phyloP scores from a whole-genome alignment of 2,329 filamentous ascomycete species.

The Aspergillus sp. region DNA sequence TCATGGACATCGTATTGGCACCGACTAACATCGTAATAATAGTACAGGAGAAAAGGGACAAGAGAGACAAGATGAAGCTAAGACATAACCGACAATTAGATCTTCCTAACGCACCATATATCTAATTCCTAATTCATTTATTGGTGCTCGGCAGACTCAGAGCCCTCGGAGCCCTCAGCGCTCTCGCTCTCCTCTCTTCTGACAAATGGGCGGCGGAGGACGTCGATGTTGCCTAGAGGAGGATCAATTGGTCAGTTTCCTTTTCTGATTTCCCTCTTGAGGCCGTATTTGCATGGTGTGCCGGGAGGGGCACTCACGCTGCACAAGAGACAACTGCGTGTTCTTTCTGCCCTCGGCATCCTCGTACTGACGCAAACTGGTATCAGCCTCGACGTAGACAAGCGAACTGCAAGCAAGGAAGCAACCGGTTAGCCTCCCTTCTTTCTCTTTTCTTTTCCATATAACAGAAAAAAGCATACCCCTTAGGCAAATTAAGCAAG shows the following conservation, averaged over 20 bases:
- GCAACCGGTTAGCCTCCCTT: neutral
- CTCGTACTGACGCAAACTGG: conserved; percentile 59
- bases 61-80: neutral
- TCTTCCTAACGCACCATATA: neutral
- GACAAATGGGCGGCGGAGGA: conserved; percentile 25
- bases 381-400: conserved; percentile 79
- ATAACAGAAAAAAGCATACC: conserved; percentile 53
- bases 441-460: too few species aligned
- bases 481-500: conserved; percentile 69
- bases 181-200: neutral
- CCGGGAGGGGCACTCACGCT: conserved; percentile 55
- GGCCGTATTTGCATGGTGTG: neutral
- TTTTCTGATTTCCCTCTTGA: neutral
- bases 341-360: conserved; percentile 62
- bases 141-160: conserved; percentile 5
- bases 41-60: neutral
- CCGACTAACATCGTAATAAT: neutral
- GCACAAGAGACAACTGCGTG: conserved; percentile 61
- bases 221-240: conserved; percentile 24
- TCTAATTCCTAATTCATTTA: conserved; percentile 4
- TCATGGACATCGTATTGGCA: neutral
- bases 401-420: conserved; percentile 52
- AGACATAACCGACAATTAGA: neutral
- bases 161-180: neutral
- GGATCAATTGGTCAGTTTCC: conserved; percentile 1